Conservation (phyloP, 495 filamentous ascomycete genomes). For the Evernia prunastri region DNA sequence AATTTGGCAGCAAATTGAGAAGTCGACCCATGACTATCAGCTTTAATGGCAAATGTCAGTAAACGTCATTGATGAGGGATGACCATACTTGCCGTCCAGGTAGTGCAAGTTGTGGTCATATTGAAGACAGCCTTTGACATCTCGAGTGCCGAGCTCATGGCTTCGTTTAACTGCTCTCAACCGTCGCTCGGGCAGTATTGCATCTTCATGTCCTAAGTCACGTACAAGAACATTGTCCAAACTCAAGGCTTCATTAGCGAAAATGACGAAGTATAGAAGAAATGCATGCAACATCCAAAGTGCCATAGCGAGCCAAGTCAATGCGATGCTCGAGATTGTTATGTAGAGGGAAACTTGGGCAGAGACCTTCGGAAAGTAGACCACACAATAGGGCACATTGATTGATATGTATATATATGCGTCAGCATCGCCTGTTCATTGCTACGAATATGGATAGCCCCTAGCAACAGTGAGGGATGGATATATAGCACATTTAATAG, state of each 20-base stretch:
- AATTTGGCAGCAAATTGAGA: conserved; percentile 24
- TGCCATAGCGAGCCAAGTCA: neutral
- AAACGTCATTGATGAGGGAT: neutral
- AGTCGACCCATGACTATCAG: conserved; percentile 5
- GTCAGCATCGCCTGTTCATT: neutral
- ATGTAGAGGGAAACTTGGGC: neutral
- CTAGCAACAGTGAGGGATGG: neutral
- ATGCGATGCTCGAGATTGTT: neutral
- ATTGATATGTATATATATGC: neutral
- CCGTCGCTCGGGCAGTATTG: neutral
- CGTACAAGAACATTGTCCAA: neutral
- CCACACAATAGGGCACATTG: neutral
- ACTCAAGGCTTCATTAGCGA: neutral
- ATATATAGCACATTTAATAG: neutral
- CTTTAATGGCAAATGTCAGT: neutral
- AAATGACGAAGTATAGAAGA: neutral
- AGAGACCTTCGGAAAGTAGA: neutral
- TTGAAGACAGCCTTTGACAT: conserved; percentile 14
- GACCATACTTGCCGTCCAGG: conserved; percentile 18
- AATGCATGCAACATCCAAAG: neutral
- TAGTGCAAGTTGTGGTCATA: conserved; percentile 23
- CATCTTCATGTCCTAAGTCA: neutral
- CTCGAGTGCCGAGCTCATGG: conserved; percentile 7
- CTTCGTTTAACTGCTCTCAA: conserved; percentile 16
- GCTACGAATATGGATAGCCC: neutral